phyloP scores from a whole-genome alignment of 331 rosid genomes.

The Telfairia occidentalis region DNA sequence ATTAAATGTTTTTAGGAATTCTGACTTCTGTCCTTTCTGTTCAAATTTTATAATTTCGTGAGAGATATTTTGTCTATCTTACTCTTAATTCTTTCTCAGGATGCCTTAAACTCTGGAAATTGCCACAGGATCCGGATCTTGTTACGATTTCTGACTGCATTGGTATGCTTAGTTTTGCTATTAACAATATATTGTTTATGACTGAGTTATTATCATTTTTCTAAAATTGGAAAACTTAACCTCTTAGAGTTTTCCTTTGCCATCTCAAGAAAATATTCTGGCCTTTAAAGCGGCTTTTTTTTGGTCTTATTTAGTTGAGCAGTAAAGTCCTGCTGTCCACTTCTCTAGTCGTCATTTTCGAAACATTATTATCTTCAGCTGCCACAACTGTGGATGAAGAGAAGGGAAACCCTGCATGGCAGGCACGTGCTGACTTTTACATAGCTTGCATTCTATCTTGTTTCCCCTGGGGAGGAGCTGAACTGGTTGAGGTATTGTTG shows the following conservation, averaged over 20 bases:
- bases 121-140: constrained; percentile 66
- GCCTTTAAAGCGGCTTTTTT: neutral
- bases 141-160: constrained; percentile 65
- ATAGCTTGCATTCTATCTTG: constrained; percentile 78
- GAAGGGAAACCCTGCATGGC: constrained; percentile 98
- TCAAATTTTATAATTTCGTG: neutral
- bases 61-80: neutral
- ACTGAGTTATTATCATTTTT: neutral
- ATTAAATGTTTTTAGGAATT: neutral
- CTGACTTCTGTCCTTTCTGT: neutral
- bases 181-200: neutral
- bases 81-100: constrained; percentile 35
- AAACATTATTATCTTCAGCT: constrained; percentile 86
- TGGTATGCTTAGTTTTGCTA: constrained; percentile 47
- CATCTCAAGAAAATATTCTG: neutral
- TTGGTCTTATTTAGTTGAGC: constrained; percentile 53
- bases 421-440: constrained; percentile 92
- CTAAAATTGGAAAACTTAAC: neutral
- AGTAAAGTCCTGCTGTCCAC: constrained; percentile 81
- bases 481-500: constrained; percentile 73
- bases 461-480: constrained; percentile 99
- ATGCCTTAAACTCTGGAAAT: constrained; percentile 63
- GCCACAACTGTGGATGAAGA: constrained; percentile 96
- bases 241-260: neutral
- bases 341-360: constrained; percentile 74